These are phyloP conservation scores for Thyridium curvatum DNA, from an alignment of 2,329 filamentous ascomycete genomes.

Conservation along the genomic window DNA sequence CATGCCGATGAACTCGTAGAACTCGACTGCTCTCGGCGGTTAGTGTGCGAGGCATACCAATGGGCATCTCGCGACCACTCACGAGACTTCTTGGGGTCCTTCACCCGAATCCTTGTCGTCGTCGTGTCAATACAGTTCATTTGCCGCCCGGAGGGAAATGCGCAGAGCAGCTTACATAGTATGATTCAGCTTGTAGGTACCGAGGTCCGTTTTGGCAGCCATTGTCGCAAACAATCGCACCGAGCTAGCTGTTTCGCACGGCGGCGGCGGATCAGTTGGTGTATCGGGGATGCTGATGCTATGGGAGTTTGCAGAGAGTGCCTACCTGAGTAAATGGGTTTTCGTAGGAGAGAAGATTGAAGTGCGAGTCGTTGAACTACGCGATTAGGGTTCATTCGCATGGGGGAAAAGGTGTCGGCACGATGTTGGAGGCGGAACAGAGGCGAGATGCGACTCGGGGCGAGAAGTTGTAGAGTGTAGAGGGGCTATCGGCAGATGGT, in stretches of 20 bases:
- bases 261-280: slow-evolving; percentile 2
- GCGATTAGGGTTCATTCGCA: slow-evolving; percentile 20
- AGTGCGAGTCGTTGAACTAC: slow-evolving; percentile 18
- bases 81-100: slow-evolving; percentile 81
- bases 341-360: slow-evolving; percentile 16
- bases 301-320: too few relatives aligned
- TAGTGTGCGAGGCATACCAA: too few relatives aligned
- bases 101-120: slow-evolving; percentile 74
- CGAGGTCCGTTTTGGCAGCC: slow-evolving; percentile 66
- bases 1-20: slow-evolving; percentile 91
- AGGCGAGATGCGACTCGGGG: too few relatives aligned
- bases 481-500: too few relatives aligned
- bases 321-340: slow-evolving; percentile 5
- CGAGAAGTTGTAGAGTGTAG: too few relatives aligned
- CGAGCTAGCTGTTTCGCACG: slow-evolving; percentile 3
- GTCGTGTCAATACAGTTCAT: slow-evolving; percentile 9
- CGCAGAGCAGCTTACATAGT: slow-evolving; percentile 57
- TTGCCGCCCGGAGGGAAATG: not conserved
- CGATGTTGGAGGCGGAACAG: too few relatives aligned
- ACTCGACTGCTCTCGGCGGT: slow-evolving; percentile 56
- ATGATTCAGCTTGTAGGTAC: slow-evolving; percentile 81
- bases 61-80: slow-evolving; percentile 18
- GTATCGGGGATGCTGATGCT: not conserved
- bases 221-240: slow-evolving; percentile 36
- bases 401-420: too few relatives aligned